Evolutionary conservation across 2,329 filamentous ascomycete genomes (phyloP).

Genomic region (Alternaria gansuensis): DNA sequence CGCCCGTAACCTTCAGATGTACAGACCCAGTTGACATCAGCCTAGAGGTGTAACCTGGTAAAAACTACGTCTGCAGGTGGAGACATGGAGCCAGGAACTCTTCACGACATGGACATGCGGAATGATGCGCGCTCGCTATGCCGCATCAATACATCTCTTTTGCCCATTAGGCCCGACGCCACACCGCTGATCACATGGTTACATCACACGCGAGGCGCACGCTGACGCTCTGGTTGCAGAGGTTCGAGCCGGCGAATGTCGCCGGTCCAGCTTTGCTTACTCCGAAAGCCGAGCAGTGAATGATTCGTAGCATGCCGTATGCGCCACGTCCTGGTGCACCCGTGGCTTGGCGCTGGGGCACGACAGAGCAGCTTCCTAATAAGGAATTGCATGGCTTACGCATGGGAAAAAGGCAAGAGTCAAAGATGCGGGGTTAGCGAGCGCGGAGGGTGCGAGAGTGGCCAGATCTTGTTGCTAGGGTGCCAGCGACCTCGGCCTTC

Average conservation of each 20-base stretch:
- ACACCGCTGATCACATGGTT: constrained; percentile 33
- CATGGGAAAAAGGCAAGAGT: constrained; percentile 13
- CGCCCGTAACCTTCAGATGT: constrained; percentile 19
- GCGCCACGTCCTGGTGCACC: constrained; percentile 9
- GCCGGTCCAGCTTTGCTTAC: constrained; percentile 7
- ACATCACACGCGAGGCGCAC: constrained; percentile 19
- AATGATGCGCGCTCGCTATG: constrained; percentile 11
- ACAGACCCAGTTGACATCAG: constrained; percentile 18
- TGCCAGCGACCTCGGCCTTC: constrained; percentile 31
- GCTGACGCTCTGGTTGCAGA: constrained; percentile 9
- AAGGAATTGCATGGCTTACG: constrained; percentile 17
- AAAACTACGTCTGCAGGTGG: constrained; percentile 6
- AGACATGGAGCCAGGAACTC: not conserved
- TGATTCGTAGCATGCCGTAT: not conserved
- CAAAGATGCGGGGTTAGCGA: constrained; percentile 38
- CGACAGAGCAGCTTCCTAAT: constrained; percentile 27
- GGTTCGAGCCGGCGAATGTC: constrained; percentile 17
- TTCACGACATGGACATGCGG: constrained; percentile 12
- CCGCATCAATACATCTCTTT: constrained; percentile 23
- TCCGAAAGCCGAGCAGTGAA: not conserved
- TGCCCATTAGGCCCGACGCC: constrained; percentile 29
- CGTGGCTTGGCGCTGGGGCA: constrained; percentile 22
- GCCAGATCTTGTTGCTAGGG: constrained; percentile 18
- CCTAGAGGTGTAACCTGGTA: constrained; percentile 2
- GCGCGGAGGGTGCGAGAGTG: constrained; percentile 13